Conservation (phyloP, 2,329 filamentous ascomycete genomes). For the Apiospora malaysiana region DNA sequence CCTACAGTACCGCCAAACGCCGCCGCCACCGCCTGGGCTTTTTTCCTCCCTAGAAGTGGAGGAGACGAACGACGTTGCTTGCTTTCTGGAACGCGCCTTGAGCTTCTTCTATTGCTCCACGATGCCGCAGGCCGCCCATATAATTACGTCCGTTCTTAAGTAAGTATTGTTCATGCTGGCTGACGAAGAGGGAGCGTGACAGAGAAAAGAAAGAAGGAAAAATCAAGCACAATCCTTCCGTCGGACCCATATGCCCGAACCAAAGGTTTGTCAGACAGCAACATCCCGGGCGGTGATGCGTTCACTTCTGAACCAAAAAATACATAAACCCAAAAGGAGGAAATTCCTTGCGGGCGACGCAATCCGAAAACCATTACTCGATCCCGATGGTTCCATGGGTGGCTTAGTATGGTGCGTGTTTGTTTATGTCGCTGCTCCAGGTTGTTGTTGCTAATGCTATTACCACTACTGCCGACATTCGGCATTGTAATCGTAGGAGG, state of each 20-base stretch:
- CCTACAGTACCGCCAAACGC: background rate
- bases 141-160: background rate
- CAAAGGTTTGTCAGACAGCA: background rate
- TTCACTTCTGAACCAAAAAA: background rate
- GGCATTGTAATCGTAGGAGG: background rate
- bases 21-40: slow-evolving; percentile 6
- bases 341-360: background rate
- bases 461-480: background rate
- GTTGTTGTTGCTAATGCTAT: background rate
- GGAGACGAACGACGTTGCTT: background rate
- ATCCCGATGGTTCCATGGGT: background rate
- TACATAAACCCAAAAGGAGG: background rate
- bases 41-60: background rate
- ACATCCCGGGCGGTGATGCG: background rate
- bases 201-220: no score
- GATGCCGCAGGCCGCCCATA: background rate
- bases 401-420: background rate
- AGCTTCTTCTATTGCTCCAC: background rate
- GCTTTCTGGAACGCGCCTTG: slow-evolving; percentile 12
- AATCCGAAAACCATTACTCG: background rate
- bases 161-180: background rate
- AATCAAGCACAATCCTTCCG: slow-evolving; percentile 2
- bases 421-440: background rate
- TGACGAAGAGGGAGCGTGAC: no score
- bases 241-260: slow-evolving; percentile 7